Base-by-base conservation (phyloP, 2,329 filamentous ascomycete genomes). In the Chaetomium sp. region DNA sequence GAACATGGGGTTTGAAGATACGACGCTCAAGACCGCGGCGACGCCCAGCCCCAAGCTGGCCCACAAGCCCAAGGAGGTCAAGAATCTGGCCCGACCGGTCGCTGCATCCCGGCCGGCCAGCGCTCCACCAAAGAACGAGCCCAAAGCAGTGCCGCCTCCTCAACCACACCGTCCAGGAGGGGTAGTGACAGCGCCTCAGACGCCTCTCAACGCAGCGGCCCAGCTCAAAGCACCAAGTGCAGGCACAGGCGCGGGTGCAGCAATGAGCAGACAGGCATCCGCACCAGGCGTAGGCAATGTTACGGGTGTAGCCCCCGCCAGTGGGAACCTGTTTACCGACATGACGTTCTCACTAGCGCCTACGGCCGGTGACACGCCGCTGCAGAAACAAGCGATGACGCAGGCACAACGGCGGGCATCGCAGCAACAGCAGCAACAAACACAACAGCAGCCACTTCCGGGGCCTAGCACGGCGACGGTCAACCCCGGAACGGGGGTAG, bases 291-390 rank as follows among this genome's bases (percentile, higher is more conserved):
- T 19, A 8, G 8, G 41, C 49, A 52, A 48, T 33, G 33, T 41
- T 5, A 49, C 49, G 32, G 54, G 54, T 33, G 35, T 51, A 27
- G 37, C 40, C 58, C 49, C 62, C 14, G 66, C 69, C 47, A 66
- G 72, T n/a, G 73, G 75, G 51, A 70, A 76, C 6, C 75, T 75
- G 58, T 82, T 81, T 61, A 81, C 79, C 11, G 72, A 81, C 59
- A 81, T 81, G 77, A 74, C 78, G 38, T 82, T 82, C 60, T 75
- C 77, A 0, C 69, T 81, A 4, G 79, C 76, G 1, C 76, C 78
- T 0, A 59, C 72, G 7, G 57, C 72, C 3, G 35, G 8, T 70
- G 67, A 54, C 67, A 59, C 47, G 59, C 33, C 61, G 70, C 19
- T 60, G 54, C 35, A 65, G 14, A 55, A 38, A 32, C 50, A 68